These are phyloP conservation scores for Melanomma pulvis-pyrius DNA, from an alignment of 495 filamentous ascomycete genomes.

Conservation along the genomic window DNA sequence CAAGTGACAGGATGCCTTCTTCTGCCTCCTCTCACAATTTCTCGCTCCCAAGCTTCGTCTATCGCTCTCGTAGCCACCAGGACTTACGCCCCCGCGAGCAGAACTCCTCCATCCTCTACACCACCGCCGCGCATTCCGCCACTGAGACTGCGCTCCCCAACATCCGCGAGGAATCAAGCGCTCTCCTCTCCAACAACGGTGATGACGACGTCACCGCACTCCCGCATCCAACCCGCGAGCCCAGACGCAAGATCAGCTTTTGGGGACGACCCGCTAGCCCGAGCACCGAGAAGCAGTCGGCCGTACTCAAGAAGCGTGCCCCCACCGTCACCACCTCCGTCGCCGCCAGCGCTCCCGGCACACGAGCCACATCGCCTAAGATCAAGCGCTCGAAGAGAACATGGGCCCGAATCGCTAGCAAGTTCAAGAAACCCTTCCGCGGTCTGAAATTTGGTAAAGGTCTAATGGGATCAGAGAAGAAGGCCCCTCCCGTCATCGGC, in stretches of 20 bases:
- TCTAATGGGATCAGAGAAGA: neutral
- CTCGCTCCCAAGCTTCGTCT: neutral
- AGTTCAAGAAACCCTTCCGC: slow-evolving; percentile 1
- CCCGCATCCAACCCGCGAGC: neutral
- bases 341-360: neutral
- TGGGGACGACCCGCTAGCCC: neutral
- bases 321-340: too few relatives aligned
- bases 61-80: neutral
- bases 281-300: neutral
- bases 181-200: neutral
- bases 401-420: neutral
- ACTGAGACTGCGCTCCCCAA: neutral
- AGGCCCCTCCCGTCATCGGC: neutral
- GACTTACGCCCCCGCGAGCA: neutral
- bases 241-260: neutral
- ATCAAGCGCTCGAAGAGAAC: neutral
- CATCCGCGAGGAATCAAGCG: neutral
- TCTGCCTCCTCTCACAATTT: neutral
- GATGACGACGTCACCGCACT: slow-evolving; percentile 20
- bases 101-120: neutral
- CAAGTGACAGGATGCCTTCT: too few relatives aligned
- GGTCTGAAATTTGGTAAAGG: neutral
- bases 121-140: neutral
- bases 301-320: neutral
- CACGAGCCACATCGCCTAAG: neutral